These are phyloP conservation scores for Monascus ruber DNA, from an alignment of 2,329 filamentous ascomycete species.

Conservation along the genomic window DNA sequence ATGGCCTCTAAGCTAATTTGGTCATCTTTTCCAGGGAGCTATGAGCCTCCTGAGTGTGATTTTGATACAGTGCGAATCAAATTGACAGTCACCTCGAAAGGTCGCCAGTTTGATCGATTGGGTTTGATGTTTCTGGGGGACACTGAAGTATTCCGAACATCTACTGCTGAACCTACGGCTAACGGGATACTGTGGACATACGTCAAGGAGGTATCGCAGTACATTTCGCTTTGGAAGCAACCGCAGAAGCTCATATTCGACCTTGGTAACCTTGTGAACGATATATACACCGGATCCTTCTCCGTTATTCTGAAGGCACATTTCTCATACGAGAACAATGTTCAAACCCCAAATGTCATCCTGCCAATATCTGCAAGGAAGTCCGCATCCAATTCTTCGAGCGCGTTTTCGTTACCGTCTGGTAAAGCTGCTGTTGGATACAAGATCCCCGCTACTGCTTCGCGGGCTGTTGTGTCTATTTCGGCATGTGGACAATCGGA, in stretches of 20 bases:
- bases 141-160: constrained; percentile 71
- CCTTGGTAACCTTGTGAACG: constrained; percentile 60
- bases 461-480: constrained; percentile 63
- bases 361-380: constrained; percentile 44
- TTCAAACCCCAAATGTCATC: constrained; percentile 49
- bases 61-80: constrained; percentile 70
- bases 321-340: constrained; percentile 47
- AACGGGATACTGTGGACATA: constrained; percentile 66
- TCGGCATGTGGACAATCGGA: constrained; percentile 62
- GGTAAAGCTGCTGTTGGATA: constrained; percentile 50
- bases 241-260: constrained; percentile 71
- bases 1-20: constrained; percentile 1
- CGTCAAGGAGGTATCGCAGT: constrained; percentile 67
- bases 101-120: constrained; percentile 65
- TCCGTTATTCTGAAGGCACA: constrained; percentile 64
- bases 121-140: constrained; percentile 66
- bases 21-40: constrained; percentile 38
- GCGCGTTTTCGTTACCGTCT: constrained; percentile 56
- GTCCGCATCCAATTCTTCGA: constrained; percentile 39
- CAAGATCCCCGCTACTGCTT: constrained; percentile 53
- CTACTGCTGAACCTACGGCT: constrained; percentile 64
- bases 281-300: constrained; percentile 60
- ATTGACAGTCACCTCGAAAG: constrained; percentile 59
- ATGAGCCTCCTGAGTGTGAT: constrained; percentile 53
- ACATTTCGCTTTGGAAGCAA: constrained; percentile 54